These are phyloP conservation scores for Smittium culicis DNA, from an alignment of 371 early-diverging fungal genomes.

Conservation along the genomic window DNA sequence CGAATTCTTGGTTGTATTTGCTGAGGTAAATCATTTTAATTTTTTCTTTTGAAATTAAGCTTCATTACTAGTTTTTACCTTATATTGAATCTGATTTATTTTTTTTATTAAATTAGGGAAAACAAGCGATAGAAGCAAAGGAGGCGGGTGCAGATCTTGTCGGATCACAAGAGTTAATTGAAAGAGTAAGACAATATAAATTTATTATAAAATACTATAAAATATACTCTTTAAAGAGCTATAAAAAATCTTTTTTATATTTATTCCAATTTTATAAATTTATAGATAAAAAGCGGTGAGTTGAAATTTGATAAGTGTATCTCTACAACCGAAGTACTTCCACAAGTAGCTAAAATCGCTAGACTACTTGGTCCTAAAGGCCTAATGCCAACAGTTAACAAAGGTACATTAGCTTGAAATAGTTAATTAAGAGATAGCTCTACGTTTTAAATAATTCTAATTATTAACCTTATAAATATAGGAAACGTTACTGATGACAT, in stretches of 20 bases:
- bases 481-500: conserved; percentile 69
- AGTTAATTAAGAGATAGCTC: no score
- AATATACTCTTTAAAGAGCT: neutral
- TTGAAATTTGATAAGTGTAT: conserved; percentile 71
- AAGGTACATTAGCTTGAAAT: conserved; percentile 40
- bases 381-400: conserved; percentile 87
- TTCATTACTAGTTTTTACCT: no score
- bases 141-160: conserved; percentile 70
- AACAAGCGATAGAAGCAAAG: conserved; percentile 53
- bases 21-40: conserved; percentile 36
- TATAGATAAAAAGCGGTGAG: conserved; percentile 39
- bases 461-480: no score
- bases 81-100: neutral
- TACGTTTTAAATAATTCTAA: no score
- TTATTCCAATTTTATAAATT: neutral
- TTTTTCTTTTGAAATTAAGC: neutral
- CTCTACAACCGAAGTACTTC: conserved; percentile 78
- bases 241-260: neutral
- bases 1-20: conserved; percentile 55
- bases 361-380: conserved; percentile 84
- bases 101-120: conserved; percentile 27
- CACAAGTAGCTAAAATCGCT: conserved; percentile 79
- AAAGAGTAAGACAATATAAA: conserved; percentile 35
- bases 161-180: conserved; percentile 77
- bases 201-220: neutral